Conservation (phyloP, 1,284 basidiomycete genomes). For the Cutaneotrichosporon arboriforme region DNA sequence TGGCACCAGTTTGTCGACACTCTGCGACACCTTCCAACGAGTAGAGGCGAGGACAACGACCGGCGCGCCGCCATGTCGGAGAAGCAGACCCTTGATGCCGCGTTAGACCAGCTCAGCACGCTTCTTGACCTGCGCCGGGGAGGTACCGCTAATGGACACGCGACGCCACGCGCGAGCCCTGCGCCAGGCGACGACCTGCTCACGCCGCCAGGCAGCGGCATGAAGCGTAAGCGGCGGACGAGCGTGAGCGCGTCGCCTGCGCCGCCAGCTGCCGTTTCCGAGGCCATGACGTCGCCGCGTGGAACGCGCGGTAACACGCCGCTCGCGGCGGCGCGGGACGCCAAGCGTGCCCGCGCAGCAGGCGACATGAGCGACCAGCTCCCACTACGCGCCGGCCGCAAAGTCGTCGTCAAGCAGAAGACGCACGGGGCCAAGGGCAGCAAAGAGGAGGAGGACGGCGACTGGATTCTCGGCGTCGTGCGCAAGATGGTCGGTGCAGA, state of each 20-base stretch:
- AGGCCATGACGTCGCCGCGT: not conserved
- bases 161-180: slow-evolving; percentile 11
- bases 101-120: slow-evolving; percentile 34
- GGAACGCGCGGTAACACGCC: slow-evolving; percentile 9
- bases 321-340: slow-evolving; percentile 6
- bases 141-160: not conserved
- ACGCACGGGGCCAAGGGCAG: slow-evolving; percentile 10
- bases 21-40: slow-evolving; percentile 30
- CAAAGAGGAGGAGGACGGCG: slow-evolving; percentile 25
- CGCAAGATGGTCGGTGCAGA: slow-evolving; percentile 42
- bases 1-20: slow-evolving; percentile 43
- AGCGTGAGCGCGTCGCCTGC: slow-evolving; percentile 10
- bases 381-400: slow-evolving; percentile 46
- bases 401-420: slow-evolving; percentile 44
- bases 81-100: slow-evolving; percentile 30
- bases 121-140: slow-evolving; percentile 26
- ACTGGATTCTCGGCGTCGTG: slow-evolving; percentile 50
- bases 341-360: slow-evolving; percentile 12
- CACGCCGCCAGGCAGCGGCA: slow-evolving; percentile 11
- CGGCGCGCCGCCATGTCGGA: slow-evolving; percentile 16
- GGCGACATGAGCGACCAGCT: slow-evolving; percentile 42
- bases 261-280: not conserved
- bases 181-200: slow-evolving; percentile 6
- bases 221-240: slow-evolving; percentile 17
- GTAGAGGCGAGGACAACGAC: slow-evolving; percentile 8